phyloP scores from a whole-genome alignment of 352 stramenopile species.

The Phytophthora aleatoria region DNA sequence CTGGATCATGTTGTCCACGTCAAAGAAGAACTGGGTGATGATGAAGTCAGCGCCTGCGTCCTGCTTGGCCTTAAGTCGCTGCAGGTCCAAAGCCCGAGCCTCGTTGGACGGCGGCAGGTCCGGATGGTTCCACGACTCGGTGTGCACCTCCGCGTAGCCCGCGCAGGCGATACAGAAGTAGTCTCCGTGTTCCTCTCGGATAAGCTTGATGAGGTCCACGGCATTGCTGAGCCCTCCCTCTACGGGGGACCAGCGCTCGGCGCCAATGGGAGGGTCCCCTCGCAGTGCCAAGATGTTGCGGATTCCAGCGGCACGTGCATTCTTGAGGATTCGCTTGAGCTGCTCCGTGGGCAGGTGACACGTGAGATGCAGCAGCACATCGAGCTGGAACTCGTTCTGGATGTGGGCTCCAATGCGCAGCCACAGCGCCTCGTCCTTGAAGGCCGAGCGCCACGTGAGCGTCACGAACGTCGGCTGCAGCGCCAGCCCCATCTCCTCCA shows the following conservation, averaged over 20 bases:
- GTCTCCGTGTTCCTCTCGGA: conserved; percentile 95
- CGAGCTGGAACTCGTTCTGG: conserved; percentile 86
- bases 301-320: conserved; percentile 88
- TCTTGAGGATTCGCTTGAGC: conserved; percentile 67
- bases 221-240: conserved; percentile 94
- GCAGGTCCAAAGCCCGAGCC: conserved; percentile 90
- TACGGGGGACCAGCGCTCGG: conserved; percentile 83
- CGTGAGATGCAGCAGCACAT: conserved; percentile 83
- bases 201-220: conserved; percentile 96
- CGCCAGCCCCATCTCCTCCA: conserved; percentile 87
- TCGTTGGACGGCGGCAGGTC: conserved; percentile 82
- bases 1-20: conserved; percentile 95
- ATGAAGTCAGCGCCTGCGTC: conserved; percentile 98
- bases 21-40: conserved; percentile 99
- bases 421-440: conserved; percentile 90
- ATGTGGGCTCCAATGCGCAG: conserved; percentile 89
- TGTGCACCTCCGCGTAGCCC: conserved; percentile 96
- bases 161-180: conserved; percentile 97
- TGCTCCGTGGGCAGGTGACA: conserved; percentile 75
- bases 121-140: conserved; percentile 84
- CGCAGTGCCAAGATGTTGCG: conserved; percentile 98
- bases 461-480: conserved; percentile 89
- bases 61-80: conserved; percentile 97
- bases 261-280: conserved; percentile 94
- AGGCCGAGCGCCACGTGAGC: conserved; percentile 90